Evolutionary conservation across 2,329 filamentous ascomycete genomes (phyloP), one percentile per base, ranked within the genome.

Genomic region (Fonsecaea pugnacius): DNA sequence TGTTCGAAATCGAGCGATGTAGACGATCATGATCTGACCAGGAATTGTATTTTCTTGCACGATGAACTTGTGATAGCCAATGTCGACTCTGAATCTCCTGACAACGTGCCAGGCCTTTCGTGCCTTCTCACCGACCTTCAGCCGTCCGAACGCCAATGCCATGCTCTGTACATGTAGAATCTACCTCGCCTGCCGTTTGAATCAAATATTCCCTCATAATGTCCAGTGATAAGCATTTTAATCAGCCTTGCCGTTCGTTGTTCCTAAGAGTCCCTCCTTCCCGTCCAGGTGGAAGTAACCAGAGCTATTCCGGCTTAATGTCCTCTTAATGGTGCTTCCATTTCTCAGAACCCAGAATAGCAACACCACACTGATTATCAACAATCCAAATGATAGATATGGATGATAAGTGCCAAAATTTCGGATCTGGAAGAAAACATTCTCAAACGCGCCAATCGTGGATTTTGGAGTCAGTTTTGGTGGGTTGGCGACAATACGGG

Each of bases 201-300:
- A 48, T 24, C 9, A 58, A 24, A 48, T 48, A 48, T 48, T 48
- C 18, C 14, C 18, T 53, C 46, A 7, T 36, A 35, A 30, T 12
- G 18, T 18, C 16, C 7, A n/a, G 57, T 21, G 40, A n/a, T 43
- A 10, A 48, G 4, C 24, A 33, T 18, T 30, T 76, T 72, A 82
- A 73, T 82, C 80, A 53, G 80, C 80, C 70, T 82, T 82, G 58
- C 78, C 80, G 24, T 77, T 77, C 30, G 74, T 72, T 33, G 43
- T 62, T 7, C 72, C 72, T 70, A 82, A 70, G 43, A 81, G 65
- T 32, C 79, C 78, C 67, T 82, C 79, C 71, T 82, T 82, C 38
- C 78, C 79, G 70, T 82, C 80, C 27, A 82, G 73, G 63, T 79
- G 76, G 72, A 82, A 80, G 70, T 82, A 81, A 12, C 79, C 79